A percentile compares a stretch with the other conserved stretches of the same genome.
phyloP scores from a whole-genome alignment of 352 stramenopile genomes.

The Phytopythium delawarense region DNA sequence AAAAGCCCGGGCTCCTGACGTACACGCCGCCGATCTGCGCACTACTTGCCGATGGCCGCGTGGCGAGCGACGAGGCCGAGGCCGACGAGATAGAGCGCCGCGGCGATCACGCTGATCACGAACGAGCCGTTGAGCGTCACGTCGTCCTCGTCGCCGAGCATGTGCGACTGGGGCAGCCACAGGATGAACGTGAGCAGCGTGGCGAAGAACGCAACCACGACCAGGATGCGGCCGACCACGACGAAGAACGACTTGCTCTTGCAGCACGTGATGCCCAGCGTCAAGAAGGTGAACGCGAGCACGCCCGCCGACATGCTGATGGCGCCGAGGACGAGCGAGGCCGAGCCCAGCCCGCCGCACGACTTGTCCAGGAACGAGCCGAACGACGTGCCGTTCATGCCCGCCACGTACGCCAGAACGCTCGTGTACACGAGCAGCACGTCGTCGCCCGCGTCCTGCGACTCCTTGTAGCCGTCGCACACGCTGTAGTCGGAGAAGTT shows the following conservation, averaged over 20 bases:
- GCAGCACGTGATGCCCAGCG: constrained; percentile 67
- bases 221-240: constrained; percentile 35
- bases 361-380: constrained; percentile 57
- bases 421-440: constrained; percentile 28
- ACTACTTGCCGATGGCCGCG: constrained; percentile 8
- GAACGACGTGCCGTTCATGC: constrained; percentile 48
- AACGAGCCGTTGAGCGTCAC: constrained; percentile 55
- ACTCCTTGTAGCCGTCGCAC: constrained; percentile 49
- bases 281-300: constrained; percentile 43
- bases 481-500: constrained; percentile 58
- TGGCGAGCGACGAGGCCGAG: constrained; percentile 28
- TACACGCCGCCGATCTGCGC: neutral
- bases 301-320: constrained; percentile 35
- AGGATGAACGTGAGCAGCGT: constrained; percentile 53
- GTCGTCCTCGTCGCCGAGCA: constrained; percentile 54
- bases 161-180: constrained; percentile 52
- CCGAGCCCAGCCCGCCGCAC: constrained; percentile 39
- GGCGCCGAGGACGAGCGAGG: constrained; percentile 40
- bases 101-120: constrained; percentile 41
- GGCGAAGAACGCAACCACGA: constrained; percentile 30
- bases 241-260: constrained; percentile 67
- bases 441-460: constrained; percentile 18
- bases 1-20: neutral
- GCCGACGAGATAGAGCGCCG: constrained; percentile 43
- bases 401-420: constrained; percentile 31